These are phyloP conservation scores for Lyophyllum decastes DNA, from an alignment of 768 basidiomycete genomes.

Conservation along the genomic window DNA sequence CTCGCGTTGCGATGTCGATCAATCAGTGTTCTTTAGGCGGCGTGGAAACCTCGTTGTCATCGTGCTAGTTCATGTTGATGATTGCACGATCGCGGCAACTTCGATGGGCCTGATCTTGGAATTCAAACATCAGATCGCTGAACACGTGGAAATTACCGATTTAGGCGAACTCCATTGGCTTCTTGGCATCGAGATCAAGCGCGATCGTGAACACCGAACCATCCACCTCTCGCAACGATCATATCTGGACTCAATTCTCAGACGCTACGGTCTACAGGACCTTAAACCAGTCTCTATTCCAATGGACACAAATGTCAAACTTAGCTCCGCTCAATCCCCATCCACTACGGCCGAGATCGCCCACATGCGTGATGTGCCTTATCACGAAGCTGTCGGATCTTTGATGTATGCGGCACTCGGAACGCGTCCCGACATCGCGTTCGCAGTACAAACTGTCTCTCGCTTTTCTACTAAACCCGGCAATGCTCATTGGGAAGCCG, in stretches of 20 bases:
- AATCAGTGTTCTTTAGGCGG: conserved; percentile 11
- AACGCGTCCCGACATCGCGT: conserved; percentile 12
- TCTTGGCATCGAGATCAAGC: conserved; percentile 25
- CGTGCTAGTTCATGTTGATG: too few relatives aligned
- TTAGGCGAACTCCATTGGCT: conserved; percentile 29
- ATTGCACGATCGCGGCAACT: too few relatives aligned
- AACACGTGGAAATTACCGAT: conserved; percentile 26
- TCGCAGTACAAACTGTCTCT: background rate
- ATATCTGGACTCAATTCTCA: conserved; percentile 29
- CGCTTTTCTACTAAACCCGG: conserved; percentile 2
- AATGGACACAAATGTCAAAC: too few relatives aligned
- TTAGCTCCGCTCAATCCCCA: background rate
- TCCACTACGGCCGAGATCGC: conserved; percentile 2
- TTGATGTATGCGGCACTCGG: conserved; percentile 9
- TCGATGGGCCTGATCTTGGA: background rate
- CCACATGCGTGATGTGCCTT: conserved; percentile 6
- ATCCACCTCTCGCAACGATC: conserved; percentile 28
- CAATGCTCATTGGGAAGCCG: conserved; percentile 1
- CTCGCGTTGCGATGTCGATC: conserved; percentile 12
- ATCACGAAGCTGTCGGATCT: conserved; percentile 8
- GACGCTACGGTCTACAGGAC: too few relatives aligned
- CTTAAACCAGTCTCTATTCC: too few relatives aligned
- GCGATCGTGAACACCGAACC: conserved; percentile 12
- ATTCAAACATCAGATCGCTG: conserved; percentile 18
- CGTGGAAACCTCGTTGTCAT: too few relatives aligned